Conservation (phyloP, 2,329 filamentous ascomycete genomes). For the Aspergillus sp. region DNA sequence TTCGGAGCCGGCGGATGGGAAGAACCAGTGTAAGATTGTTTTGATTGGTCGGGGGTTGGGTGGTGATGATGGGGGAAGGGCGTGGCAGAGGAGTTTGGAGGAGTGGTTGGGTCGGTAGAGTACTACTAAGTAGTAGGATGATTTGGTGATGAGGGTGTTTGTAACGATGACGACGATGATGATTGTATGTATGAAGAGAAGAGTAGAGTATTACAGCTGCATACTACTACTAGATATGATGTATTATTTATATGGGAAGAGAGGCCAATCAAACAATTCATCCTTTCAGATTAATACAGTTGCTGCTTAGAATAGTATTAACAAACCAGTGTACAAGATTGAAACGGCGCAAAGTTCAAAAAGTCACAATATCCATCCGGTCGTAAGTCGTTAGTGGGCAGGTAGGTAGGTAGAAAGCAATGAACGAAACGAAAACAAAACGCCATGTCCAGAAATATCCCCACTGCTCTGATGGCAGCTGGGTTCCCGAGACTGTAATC, state of each 20-base stretch:
- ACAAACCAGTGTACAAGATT: slow-evolving; percentile 31
- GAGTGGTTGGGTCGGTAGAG: slow-evolving; percentile 24
- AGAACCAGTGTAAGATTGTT: slow-evolving; percentile 47
- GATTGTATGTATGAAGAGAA: background rate
- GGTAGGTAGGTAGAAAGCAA: slow-evolving; percentile 9
- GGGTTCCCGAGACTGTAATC: background rate
- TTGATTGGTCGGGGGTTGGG: slow-evolving; percentile 50
- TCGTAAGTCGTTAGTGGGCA: slow-evolving; percentile 16
- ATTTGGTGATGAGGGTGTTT: slow-evolving; percentile 8
- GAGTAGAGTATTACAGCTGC: background rate
- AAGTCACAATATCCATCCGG: slow-evolving; percentile 19
- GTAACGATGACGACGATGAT: background rate
- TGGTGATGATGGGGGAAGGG: slow-evolving; percentile 25
- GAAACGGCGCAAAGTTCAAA: slow-evolving; percentile 1
- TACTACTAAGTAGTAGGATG: too few relatives aligned
- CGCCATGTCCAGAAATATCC: background rate
- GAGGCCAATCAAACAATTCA: slow-evolving; percentile 13
- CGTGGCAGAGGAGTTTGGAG: slow-evolving; percentile 41
- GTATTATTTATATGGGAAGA: too few relatives aligned
- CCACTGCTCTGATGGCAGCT: background rate
- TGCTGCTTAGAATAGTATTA: slow-evolving; percentile 23
- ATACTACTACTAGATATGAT: too few relatives aligned
- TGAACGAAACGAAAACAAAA: slow-evolving; percentile 13
- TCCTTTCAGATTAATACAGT: slow-evolving; percentile 35
- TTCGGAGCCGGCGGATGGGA: slow-evolving; percentile 28